phyloP scores from a whole-genome alignment of 345 rosid genomes.

The Corymbia maculata region DNA sequence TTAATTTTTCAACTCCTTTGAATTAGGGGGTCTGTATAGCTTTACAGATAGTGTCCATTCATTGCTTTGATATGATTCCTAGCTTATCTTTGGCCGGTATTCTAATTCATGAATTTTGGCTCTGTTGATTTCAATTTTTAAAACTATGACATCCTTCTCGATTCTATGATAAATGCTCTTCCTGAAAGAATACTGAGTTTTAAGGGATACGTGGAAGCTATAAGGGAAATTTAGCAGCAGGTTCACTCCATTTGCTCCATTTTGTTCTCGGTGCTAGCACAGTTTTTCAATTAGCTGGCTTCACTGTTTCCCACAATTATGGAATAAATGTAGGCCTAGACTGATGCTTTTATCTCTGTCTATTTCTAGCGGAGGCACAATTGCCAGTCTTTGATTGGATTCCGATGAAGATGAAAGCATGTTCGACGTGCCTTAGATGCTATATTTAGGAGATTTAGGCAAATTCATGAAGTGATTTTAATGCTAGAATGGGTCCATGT shows the following conservation, averaged over 20 bases:
- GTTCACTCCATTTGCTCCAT: slow-evolving; percentile 10
- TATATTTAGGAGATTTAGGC: neutral
- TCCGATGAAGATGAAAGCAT: slow-evolving; percentile 5
- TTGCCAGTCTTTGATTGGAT: slow-evolving; percentile 81
- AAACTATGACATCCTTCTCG: neutral
- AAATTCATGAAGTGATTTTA: neutral
- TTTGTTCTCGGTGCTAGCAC: neutral
- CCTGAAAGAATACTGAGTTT: neutral
- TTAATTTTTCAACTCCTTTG: no score
- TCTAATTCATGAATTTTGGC: no score
- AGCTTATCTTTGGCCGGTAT: no score
- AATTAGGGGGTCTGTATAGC: no score
- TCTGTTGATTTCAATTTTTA: neutral
- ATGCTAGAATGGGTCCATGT: neutral
- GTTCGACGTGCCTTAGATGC: neutral
- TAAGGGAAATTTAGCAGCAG: slow-evolving; percentile 79
- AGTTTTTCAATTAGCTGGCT: neutral
- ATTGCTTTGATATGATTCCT: no score
- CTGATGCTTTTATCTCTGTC: neutral
- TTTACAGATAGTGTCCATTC: no score
- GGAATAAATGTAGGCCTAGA: neutral
- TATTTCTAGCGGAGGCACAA: slow-evolving; percentile 63
- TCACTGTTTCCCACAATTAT: neutral
- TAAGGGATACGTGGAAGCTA: slow-evolving; percentile 91
- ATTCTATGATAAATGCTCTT: no score